Conservation (phyloP, 192 early-diverging fungal species). For the Rhizophagus prolifer region DNA sequence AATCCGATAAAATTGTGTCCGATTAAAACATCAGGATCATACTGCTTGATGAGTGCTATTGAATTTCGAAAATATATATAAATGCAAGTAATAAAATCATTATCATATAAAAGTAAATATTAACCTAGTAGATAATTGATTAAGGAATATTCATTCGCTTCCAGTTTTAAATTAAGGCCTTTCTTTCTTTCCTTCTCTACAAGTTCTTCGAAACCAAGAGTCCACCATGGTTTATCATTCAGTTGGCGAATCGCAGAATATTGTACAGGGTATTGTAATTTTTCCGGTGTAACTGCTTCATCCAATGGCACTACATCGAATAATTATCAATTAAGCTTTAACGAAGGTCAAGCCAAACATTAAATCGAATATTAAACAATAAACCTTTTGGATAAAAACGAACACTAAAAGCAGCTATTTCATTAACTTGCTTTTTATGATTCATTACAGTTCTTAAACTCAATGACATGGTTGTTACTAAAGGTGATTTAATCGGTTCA, state of each 20-base stretch:
- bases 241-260: constrained; percentile 76
- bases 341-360: background rate
- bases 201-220: constrained; percentile 71
- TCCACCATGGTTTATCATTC: constrained; percentile 65
- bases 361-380: background rate
- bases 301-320: constrained; percentile 53
- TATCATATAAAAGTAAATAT: background rate
- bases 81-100: background rate
- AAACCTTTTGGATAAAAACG: constrained; percentile 73
- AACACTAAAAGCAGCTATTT: constrained; percentile 79
- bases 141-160: constrained; percentile 70
- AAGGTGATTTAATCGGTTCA: constrained; percentile 55
- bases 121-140: constrained; percentile 75
- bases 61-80: constrained; percentile 1
- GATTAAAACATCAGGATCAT: constrained; percentile 92
- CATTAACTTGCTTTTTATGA: constrained; percentile 77
- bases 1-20: constrained; percentile 98
- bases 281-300: constrained; percentile 39
- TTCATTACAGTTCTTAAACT: constrained; percentile 85
- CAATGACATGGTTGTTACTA: constrained; percentile 84
- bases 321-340: background rate
- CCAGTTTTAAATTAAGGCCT: constrained; percentile 17
- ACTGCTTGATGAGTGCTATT: constrained; percentile 64
- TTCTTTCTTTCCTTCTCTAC: background rate
- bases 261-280: constrained; percentile 42